Base-by-base conservation (phyloP, 805 yeast genomes). In the Saturnispora besseyi region DNA sequence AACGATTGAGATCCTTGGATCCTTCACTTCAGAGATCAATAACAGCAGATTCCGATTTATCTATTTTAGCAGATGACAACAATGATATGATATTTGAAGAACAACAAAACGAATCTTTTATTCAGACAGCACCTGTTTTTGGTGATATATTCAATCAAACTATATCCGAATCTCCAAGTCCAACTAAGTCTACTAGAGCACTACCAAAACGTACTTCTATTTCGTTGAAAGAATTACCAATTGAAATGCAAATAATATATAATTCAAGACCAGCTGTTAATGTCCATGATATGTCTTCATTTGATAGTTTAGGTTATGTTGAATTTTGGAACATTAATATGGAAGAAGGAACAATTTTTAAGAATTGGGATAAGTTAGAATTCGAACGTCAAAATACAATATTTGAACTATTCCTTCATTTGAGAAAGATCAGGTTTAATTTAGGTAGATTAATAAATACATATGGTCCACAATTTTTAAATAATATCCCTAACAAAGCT, bases 311-410 rank as follows among this genome's bases (percentile, higher is more conserved):
- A 2, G 59, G 59, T 29, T 64, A 62, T 45, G 48, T 48, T 1
- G 62, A 58, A 24, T 64, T 64, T 48, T 65, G 68, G 68, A 58
- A 55, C 31, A 41, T 65, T 5, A 53, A 60, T 1, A 12, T 46
- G 1, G 62, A 61, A 7, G 68, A 65, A 41, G 55, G 56, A 1
- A 28, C 29, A 29, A 41, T 38, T 2, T 50, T 61, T 11, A 56
- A 42, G 24, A 47, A 51, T 1, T 65, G 69, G 69, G 56, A 60
- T 30, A 42, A 56, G 11, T 41, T 50, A 7, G 64, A 62, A 48
- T 63, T 59, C 41, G 60, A 61, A 29, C 55, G 59, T 31, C 68
- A 65, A 52, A 62, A 59, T 33, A 52, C 59, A 13, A 48, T 64
- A n/a, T 64, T 64, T 52, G 69, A 65, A 46, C 50, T 59, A 6